A percentile compares a stretch with the other conserved stretches of the same genome.
Evolutionary conservation across 257 asterid genomes (phyloP).

Genomic region (Solanum pinnatisectum): DNA sequence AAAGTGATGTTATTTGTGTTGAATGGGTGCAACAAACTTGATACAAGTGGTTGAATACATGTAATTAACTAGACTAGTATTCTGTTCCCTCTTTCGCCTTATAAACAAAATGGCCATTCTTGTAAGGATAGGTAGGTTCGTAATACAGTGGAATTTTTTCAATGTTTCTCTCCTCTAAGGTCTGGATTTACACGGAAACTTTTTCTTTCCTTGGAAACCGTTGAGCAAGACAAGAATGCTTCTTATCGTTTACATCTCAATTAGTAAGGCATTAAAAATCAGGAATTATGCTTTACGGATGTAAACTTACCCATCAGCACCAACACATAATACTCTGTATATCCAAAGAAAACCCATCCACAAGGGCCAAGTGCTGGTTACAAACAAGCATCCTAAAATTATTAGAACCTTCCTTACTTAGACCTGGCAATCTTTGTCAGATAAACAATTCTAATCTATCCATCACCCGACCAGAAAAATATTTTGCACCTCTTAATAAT

Average conservation of each 20-base stretch:
- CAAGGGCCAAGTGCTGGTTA: not conserved
- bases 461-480: not conserved
- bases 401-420: not conserved
- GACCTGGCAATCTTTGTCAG: not conserved
- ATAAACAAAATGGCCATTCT: not conserved
- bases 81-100: conserved; percentile 20
- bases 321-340: not conserved
- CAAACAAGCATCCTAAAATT: not conserved
- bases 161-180: not conserved
- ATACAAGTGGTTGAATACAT: too few relatives aligned
- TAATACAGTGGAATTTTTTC: not conserved
- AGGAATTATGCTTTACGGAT: not conserved
- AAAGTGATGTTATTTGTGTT: too few relatives aligned
- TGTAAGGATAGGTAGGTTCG: not conserved
- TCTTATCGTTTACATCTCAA: not conserved
- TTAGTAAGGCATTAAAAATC: not conserved
- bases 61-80: not conserved
- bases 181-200: not conserved
- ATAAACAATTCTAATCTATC: not conserved
- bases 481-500: not conserved
- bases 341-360: not conserved
- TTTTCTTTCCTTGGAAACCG: not conserved
- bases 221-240: not conserved
- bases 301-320: not conserved
- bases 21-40: too few relatives aligned